Evolutionary conservation across 2,329 filamentous ascomycete species (phyloP).

Genomic region (Penicillium sp.): DNA sequence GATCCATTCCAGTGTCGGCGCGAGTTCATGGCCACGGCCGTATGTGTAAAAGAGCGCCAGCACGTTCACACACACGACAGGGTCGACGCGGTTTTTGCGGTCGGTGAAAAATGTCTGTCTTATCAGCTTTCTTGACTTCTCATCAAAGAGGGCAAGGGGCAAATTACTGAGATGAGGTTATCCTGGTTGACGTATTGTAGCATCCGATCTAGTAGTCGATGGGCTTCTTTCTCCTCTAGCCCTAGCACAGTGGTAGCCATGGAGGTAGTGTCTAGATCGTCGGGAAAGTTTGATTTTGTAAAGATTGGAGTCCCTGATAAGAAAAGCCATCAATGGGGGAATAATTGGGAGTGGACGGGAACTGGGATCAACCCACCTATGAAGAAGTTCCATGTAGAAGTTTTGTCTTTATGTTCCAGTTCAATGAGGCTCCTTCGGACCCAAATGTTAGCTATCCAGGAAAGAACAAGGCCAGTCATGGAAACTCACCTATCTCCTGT

Average conservation of each 20-base stretch:
- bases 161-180: background rate
- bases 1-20: conserved; percentile 24
- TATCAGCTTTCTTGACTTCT: background rate
- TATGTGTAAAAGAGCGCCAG: conserved; percentile 29
- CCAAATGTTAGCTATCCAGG: no score
- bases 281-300: background rate
- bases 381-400: background rate
- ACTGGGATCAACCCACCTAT: background rate
- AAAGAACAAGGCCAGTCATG: no score
- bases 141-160: no score
- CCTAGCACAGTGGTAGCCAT: background rate
- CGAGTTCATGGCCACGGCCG: conserved; percentile 23
- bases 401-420: conserved; percentile 4
- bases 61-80: conserved; percentile 31
- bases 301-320: background rate
- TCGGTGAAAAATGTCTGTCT: conserved; percentile 26
- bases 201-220: background rate
- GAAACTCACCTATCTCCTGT: background rate
- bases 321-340: no score
- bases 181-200: background rate
- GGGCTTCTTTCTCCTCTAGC: background rate
- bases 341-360: no score
- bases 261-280: background rate
- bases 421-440: no score
- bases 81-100: conserved; percentile 23